Base-by-base conservation (phyloP, 2,329 filamentous ascomycete species). In the Chrysoporthe puriensis region DNA sequence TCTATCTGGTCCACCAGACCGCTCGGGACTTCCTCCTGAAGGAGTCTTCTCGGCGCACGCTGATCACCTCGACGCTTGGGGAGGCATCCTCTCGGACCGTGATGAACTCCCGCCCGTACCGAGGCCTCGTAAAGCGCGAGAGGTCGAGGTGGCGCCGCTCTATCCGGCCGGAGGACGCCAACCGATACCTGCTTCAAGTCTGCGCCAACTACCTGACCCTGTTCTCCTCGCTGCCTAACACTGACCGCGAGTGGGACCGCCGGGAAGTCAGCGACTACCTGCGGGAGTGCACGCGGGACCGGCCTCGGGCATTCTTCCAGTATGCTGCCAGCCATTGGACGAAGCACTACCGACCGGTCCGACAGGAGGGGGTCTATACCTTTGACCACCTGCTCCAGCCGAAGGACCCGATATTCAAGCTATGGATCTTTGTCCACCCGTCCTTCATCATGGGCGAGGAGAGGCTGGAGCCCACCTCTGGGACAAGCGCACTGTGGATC, bases 121-220 rank as follows among this genome's bases (percentile, higher is more conserved):
- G 52, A 26, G 52, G 34, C 13, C 21, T 32, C 5, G 26, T 8
- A 21, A 57, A 26, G 21, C 21, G 52, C 18, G 13, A 4, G 21
- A 26, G 52, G 21, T 32, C 52, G 4, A 21, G 16, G 4, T 57
- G 52, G 52, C 21, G 34, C 5, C 52, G 26, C 14, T 57, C 52
- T 2, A 57, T 57, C 13, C 52, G 52, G 21, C 16, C 34, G 21
- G 34, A 57, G 16, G 52, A 57, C 6, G 52, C 52, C 13, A 57
- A 57, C 34, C 21, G 52, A 7, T 57, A 57, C 21, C 52, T 57
- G 13, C 52, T 57, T 14, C 52, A 57, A 57, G 52, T 57, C 52
- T 57, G 52, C 21, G 18, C 52, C 7, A 36, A 57, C 16, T 57
- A 57, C 52, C 9, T 57, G 21, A 18, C 6, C 21, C 52, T 57